Evolutionary conservation across 352 stramenopile species (phyloP).

Genomic region (Phytophthora tubulina): DNA sequence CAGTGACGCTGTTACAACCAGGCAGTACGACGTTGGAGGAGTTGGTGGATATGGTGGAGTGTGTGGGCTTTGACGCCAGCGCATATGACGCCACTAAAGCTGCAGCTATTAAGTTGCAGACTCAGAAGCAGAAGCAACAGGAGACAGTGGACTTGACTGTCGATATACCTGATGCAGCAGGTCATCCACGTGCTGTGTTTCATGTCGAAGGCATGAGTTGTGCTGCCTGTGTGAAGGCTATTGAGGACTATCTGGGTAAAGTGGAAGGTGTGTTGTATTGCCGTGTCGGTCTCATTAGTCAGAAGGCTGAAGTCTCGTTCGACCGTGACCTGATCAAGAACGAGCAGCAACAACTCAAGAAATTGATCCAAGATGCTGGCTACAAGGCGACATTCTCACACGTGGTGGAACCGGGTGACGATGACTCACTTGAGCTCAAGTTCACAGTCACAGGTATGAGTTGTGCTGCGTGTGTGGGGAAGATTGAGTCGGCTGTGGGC

Average conservation of each 20-base stretch:
- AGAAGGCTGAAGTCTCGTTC: conserved; percentile 89
- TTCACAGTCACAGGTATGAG: conserved; percentile 81
- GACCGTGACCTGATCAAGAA: conserved; percentile 75
- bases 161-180: conserved; percentile 42
- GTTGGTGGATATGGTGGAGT: conserved; percentile 83
- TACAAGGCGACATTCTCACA: conserved; percentile 86
- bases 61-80: conserved; percentile 69
- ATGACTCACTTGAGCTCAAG: conserved; percentile 84
- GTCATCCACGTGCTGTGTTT: conserved; percentile 81
- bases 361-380: conserved; percentile 78
- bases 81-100: conserved; percentile 68
- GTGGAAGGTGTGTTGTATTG: conserved; percentile 75
- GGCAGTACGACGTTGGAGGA: conserved; percentile 67
- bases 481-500: conserved; percentile 73
- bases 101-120: conserved; percentile 58
- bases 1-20: conserved; percentile 57
- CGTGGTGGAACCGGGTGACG: conserved; percentile 76
- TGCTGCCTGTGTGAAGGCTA: conserved; percentile 88
- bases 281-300: conserved; percentile 85
- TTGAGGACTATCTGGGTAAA: conserved; percentile 81
- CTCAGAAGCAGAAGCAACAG: conserved; percentile 48
- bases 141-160: conserved; percentile 40
- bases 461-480: conserved; percentile 64
- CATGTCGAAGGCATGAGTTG: conserved; percentile 90
- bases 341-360: conserved; percentile 53